Base-by-base conservation (phyloP, 257 asterid genomes). In the Solanum clarkiae region DNA sequence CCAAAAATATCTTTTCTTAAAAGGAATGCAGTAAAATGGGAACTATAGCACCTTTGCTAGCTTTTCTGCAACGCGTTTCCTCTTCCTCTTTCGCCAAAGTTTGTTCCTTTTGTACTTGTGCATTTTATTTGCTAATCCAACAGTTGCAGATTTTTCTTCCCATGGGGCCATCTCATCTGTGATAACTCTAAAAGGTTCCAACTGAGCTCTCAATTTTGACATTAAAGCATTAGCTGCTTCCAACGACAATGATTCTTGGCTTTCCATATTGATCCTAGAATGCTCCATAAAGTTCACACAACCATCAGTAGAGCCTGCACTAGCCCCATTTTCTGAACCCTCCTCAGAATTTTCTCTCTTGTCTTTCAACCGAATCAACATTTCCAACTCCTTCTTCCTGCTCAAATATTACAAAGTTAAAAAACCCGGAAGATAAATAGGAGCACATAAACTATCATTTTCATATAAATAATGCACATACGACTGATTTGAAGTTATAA, bases 121-220 rank as follows among this genome's bases (percentile, higher is more conserved):
- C 84, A 88, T 84, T 86, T 91, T 91, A 89, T 96, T 92, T 7
- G 92, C 94, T 83, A 93, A 86, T 87, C 93, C 91, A 65, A 89
- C 87, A 26, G 87, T 89, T 29, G 94, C 96, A 74, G 94, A 94
- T 89, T 94, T 96, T 85, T 96, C 98, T 87, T 96, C 99, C 99
- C 98, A 96, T 13, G 92, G 94, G 82, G 87, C 89, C 59, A 89
- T 92, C 87, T 91, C 95, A 79, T 94, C 95, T 1, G 92, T 89
- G 24, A 89, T 92, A 86, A 91, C 93, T 87, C 96, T 88, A 91
- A 93, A 94, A n/a, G 97, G 98, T 91, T 96, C 97, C 86, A 94
- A 84, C 92, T 90, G 97, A 91, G 84, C 89, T 74, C 94, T 89
- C 85, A 96, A 87, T 87, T 91, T 96, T 26, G 90, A 88, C 82